Evolutionary conservation across 192 early-diverging fungal species (phyloP).

Genomic region (Gamsiella multidivaricata): DNA sequence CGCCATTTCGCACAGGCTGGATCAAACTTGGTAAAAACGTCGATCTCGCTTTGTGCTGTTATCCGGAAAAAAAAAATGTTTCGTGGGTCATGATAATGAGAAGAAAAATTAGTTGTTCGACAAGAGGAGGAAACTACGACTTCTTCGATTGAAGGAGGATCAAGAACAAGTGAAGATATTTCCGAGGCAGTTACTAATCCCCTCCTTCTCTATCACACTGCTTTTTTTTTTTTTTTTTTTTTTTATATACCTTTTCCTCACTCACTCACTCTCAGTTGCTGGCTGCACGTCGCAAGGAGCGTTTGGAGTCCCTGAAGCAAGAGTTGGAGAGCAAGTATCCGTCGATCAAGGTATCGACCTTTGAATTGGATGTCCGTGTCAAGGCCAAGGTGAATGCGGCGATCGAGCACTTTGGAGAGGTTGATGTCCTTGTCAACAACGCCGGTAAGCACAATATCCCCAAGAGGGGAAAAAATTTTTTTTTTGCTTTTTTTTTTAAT

Average conservation of each 20-base stretch:
- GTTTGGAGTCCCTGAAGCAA: slow-evolving; percentile 68
- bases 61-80: no score
- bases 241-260: neutral
- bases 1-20: slow-evolving; percentile 72
- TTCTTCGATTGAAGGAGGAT: no score
- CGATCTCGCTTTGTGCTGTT: neutral
- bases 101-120: no score
- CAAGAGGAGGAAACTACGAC: no score
- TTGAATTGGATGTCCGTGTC: slow-evolving; percentile 80
- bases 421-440: slow-evolving; percentile 93
- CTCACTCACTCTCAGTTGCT: slow-evolving; percentile 55
- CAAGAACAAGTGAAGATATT: no score
- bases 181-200: neutral
- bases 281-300: slow-evolving; percentile 74
- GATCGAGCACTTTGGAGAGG: slow-evolving; percentile 67
- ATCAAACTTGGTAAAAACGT: slow-evolving; percentile 67
- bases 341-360: slow-evolving; percentile 64
- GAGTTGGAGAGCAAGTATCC: slow-evolving; percentile 63
- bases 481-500: neutral
- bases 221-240: neutral
- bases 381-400: slow-evolving; percentile 61
- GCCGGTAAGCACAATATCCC: slow-evolving; percentile 68
- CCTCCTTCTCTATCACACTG: neutral
- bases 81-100: no score
- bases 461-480: no score